A percentile compares a stretch with the other conserved stretches of the same genome.
Conservation (phyloP, 768 basidiomycete species). For the Leccinum fibrillosum region DNA sequence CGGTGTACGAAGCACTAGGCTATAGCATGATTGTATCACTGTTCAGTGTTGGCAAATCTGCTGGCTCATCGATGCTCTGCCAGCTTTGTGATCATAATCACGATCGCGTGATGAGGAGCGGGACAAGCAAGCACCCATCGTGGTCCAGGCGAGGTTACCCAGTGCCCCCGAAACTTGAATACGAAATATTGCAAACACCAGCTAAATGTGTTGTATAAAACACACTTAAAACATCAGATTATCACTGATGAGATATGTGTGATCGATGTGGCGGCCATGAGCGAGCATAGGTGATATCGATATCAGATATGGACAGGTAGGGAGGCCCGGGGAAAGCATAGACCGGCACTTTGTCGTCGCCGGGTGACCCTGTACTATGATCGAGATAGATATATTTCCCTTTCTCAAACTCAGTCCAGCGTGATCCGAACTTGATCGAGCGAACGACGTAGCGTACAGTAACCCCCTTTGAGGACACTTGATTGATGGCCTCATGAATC, state of each 20-base stretch:
- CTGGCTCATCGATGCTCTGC: background rate
- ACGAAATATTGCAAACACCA: background rate
- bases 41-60: background rate
- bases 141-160: background rate
- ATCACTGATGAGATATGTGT: background rate
- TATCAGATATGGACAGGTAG: background rate
- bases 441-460: background rate
- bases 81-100: background rate
- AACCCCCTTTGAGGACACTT: background rate
- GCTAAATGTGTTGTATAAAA: background rate
- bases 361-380: background rate
- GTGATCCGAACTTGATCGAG: background rate
- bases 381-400: background rate
- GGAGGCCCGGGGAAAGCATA: background rate
- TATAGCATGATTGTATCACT: background rate
- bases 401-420: background rate
- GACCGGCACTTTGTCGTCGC: background rate
- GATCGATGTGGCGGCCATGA: conserved; percentile 9
- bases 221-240: background rate
- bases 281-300: conserved; percentile 7
- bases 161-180: background rate
- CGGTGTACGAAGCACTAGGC: background rate
- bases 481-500: background rate
- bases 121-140: background rate
- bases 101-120: background rate